phyloP scores from a whole-genome alignment of 1,284 basidiomycete species.

The Lentinus polychrous region DNA sequence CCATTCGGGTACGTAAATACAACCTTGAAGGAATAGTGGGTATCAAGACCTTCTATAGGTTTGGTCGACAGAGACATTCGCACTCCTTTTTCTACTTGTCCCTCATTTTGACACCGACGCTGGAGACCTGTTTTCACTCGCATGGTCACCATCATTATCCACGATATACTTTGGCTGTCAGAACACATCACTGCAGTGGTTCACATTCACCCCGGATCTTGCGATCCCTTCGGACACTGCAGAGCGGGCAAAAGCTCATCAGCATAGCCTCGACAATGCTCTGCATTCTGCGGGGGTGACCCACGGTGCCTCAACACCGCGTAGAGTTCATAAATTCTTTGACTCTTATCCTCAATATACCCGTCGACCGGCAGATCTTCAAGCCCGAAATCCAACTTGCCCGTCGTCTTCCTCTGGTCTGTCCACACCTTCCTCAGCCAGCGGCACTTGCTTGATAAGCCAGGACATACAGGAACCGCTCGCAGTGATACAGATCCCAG shows the following conservation, averaged over 20 bases:
- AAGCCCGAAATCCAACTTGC: conserved; percentile 43
- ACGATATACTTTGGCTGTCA: conserved; percentile 87
- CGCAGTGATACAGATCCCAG: conserved; percentile 47
- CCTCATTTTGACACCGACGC: conserved; percentile 81
- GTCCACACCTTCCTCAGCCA: conserved; percentile 9
- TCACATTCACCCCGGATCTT: conserved; percentile 43
- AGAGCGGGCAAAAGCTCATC: conserved; percentile 5
- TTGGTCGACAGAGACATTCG: conserved; percentile 76
- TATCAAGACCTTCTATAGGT: conserved; percentile 41
- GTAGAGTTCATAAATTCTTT: conserved; percentile 71
- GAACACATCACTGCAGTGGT: conserved; percentile 86
- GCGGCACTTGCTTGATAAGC: conserved; percentile 15
- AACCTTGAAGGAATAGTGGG: neutral
- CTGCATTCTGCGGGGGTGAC: conserved; percentile 15
- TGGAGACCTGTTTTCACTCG: conserved; percentile 87
- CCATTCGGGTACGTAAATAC: conserved; percentile 53
- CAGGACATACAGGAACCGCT: conserved; percentile 26
- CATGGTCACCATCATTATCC: conserved; percentile 67
- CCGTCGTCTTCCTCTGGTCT: conserved; percentile 14
- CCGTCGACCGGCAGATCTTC: conserved; percentile 54
- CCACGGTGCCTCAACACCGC: conserved; percentile 43
- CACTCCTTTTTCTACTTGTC: conserved; percentile 70
- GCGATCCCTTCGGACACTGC: neutral
- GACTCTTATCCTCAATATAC: conserved; percentile 72
- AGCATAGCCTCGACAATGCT: conserved; percentile 14